Evolutionary conservation across 2,329 filamentous ascomycete species (phyloP).

Genomic region (Fusarium solani-melongenae): DNA sequence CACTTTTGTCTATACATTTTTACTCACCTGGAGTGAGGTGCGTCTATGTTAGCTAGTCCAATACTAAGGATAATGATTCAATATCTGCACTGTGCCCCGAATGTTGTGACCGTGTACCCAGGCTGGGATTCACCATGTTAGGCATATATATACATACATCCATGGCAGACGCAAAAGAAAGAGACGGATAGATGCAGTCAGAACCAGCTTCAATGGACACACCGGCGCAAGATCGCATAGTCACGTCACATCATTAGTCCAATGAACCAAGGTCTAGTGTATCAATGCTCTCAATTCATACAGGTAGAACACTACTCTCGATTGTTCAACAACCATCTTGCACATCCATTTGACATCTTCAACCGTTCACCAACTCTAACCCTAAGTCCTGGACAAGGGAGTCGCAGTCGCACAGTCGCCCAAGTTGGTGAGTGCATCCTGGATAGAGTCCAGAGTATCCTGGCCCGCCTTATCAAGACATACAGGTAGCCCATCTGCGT

Average conservation of each 20-base stretch:
- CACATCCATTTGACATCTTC: neutral
- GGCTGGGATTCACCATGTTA: neutral
- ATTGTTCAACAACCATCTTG: neutral
- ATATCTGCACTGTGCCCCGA: neutral
- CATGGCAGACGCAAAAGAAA: neutral
- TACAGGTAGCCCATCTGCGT: neutral
- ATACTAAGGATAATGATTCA: neutral
- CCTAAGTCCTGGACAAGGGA: neutral
- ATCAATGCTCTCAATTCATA: neutral
- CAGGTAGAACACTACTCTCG: neutral
- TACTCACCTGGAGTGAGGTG: conserved; percentile 38
- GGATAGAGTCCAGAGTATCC: neutral
- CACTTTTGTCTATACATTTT: neutral
- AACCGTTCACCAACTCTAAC: neutral
- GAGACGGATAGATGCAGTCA: neutral
- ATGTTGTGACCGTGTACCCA: neutral
- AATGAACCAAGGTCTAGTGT: neutral
- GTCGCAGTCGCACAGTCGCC: neutral
- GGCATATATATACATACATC: neutral
- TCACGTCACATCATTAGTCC: neutral
- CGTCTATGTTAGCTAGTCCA: conserved; percentile 16
- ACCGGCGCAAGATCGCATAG: neutral
- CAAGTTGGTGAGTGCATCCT: neutral
- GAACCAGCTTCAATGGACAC: neutral
- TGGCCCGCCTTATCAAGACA: neutral